A percentile compares a stretch with the other conserved stretches of the same genome.
Evolutionary conservation across 1,284 basidiomycete genomes (phyloP).

Genomic region (Malassezia sympodialis): DNA sequence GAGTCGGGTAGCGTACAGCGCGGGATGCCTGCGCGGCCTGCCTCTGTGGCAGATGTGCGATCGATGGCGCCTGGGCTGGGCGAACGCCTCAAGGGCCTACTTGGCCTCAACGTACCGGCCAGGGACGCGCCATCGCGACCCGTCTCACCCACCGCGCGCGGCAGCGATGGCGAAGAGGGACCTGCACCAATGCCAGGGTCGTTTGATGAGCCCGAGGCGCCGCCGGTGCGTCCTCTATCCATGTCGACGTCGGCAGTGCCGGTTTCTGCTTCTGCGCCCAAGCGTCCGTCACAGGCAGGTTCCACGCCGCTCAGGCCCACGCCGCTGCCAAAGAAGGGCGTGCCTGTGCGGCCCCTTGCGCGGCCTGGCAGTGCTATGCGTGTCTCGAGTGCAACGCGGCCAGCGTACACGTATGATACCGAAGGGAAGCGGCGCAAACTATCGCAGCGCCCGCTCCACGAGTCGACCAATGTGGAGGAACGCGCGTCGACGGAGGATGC

Average conservation of each 20-base stretch:
- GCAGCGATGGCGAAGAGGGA: neutral
- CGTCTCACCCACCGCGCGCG: neutral
- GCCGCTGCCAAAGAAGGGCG: neutral
- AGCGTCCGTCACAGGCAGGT: neutral
- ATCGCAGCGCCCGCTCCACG: slow-evolving; percentile 13
- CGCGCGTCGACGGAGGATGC: slow-evolving; percentile 12
- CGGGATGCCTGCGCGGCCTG: neutral
- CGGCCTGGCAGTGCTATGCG: neutral
- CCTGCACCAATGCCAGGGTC: slow-evolving; percentile 5
- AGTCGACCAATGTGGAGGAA: slow-evolving; percentile 11
- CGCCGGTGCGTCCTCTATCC: neutral
- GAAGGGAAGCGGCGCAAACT: slow-evolving; percentile 15
- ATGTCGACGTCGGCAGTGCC: neutral
- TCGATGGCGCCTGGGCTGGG: slow-evolving; percentile 19
- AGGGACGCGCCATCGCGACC: slow-evolving; percentile 3
- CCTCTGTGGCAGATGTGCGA: slow-evolving; percentile 1
- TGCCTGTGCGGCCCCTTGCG: neutral
- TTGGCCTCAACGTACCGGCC: slow-evolving; percentile 21
- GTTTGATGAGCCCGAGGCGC: neutral
- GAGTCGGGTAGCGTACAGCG: neutral
- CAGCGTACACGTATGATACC: slow-evolving; percentile 9
- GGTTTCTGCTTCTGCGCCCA: neutral
- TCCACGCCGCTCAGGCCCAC: neutral
- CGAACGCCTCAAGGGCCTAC: slow-evolving; percentile 31
- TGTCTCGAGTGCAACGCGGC: slow-evolving; percentile 3